phyloP scores from a whole-genome alignment of 2,329 filamentous ascomycete species.

The Thielaviopsis punctulata region DNA sequence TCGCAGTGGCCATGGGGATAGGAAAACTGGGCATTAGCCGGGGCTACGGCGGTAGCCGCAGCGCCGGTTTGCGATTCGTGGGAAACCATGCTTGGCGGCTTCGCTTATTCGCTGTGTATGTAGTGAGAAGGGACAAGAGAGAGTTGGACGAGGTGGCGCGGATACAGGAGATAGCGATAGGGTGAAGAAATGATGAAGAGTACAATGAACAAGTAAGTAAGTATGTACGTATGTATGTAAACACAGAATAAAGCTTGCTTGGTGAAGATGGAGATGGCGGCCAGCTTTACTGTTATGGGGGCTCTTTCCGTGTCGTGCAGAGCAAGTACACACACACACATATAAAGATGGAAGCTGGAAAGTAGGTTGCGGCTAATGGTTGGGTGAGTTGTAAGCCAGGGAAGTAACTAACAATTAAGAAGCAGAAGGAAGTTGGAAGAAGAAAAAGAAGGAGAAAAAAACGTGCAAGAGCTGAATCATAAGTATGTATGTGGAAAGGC shows the following conservation, averaged over 20 bases:
- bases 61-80: background rate
- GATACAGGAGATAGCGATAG: background rate
- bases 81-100: background rate
- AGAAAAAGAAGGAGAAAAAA: background rate
- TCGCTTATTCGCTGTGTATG: background rate
- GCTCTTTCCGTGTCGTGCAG: background rate
- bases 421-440: background rate
- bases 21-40: conserved; percentile 23
- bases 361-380: background rate
- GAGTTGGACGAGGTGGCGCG: background rate
- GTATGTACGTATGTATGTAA: background rate
- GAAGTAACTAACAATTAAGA: background rate
- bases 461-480: background rate
- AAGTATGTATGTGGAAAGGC: too few relatives aligned
- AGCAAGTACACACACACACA: background rate
- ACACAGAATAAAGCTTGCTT: background rate
- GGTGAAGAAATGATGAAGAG: background rate
- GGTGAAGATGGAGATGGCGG: too few relatives aligned
- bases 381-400: background rate
- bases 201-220: background rate
- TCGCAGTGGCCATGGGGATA: conserved; percentile 69
- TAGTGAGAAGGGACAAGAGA: background rate
- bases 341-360: background rate
- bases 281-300: background rate
- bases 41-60: conserved; percentile 9